These are phyloP conservation scores for Apiospora malaysiana DNA, from an alignment of 2,329 filamentous ascomycete species.

Conservation along the genomic window DNA sequence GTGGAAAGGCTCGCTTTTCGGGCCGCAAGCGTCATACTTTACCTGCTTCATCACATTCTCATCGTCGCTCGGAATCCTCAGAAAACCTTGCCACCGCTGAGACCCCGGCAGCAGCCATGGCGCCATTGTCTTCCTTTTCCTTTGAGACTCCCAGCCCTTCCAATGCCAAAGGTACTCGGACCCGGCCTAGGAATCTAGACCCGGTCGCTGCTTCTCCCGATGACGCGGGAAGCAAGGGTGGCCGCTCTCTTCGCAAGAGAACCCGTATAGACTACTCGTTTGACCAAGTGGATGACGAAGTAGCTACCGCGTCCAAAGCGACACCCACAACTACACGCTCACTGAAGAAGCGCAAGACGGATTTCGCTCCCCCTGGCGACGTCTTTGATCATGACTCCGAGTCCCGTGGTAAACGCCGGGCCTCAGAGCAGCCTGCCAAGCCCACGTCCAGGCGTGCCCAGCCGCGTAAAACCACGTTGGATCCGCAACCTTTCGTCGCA, in stretches of 20 bases:
- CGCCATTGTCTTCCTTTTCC: constrained; percentile 33
- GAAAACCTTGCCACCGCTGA: constrained; percentile 26
- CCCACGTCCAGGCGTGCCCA: constrained; percentile 34
- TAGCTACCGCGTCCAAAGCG: constrained; percentile 32
- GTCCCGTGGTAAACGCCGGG: constrained; percentile 36
- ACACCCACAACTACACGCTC: constrained; percentile 35
- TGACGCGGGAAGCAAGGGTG: constrained; percentile 59
- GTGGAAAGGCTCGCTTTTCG: constrained; percentile 35
- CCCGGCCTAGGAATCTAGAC: constrained; percentile 49
- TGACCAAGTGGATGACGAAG: constrained; percentile 57
- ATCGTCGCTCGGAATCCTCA: constrained; percentile 29
- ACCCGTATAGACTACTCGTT: constrained; percentile 63
- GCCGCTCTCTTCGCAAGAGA: constrained; percentile 63
- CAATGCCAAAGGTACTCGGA: constrained; percentile 47
- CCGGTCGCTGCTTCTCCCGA: constrained; percentile 46
- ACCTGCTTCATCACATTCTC: constrained; percentile 31
- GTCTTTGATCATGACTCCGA: constrained; percentile 35
- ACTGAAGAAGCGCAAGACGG: constrained; percentile 39
- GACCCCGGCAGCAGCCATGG: constrained; percentile 31
- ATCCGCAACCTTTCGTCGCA: constrained; percentile 35
- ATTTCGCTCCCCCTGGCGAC: constrained; percentile 31
- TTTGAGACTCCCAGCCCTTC: constrained; percentile 40
- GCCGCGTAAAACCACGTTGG: constrained; percentile 36
- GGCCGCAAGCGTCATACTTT: constrained; percentile 37
- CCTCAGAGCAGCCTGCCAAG: constrained; percentile 39